Base-by-base conservation (phyloP, 2,329 filamentous ascomycete species). In the Colletotrichum lupini region DNA sequence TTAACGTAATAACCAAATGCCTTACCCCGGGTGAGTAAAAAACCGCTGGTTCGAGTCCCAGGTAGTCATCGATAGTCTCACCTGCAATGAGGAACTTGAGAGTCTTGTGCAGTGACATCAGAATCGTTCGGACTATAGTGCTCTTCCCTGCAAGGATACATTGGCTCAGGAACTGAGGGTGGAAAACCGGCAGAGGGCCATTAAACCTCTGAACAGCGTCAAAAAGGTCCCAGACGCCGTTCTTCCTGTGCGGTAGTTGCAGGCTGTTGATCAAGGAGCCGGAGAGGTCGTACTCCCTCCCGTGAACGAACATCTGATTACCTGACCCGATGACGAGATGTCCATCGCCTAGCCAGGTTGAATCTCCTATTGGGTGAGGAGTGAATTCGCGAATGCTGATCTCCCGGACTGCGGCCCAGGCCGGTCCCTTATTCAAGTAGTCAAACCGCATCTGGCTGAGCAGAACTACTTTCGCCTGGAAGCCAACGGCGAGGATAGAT, bases 401-500 rank as follows among this genome's bases (percentile, higher is more conserved):
- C 79, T 97, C 93, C 58, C 94, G 89, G 72, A 98, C 93, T 28
- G 93, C 88, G 1, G 94, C 93, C 95, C 95, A 98, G 0, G 95
- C 94, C n/a, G 95, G 94, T 1, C 93, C 93, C 74, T 94, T 92
- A 78, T 95, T 95, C 22, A 98, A 87, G 80, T 98, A 98, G 81
- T 98, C 95, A 79, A 97, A 98, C 14, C 95, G 93, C 84, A 97
- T 92, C 79, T 98, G 95, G 6, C 93, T 92, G 30, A 98, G 88
- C 2, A 98, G 87, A 35, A 97, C 83, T 5, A 98, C 92, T 69
- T 93, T 91, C 76, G 95, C 94, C n/a, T 93, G 92, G 79, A 98
- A 98, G 0, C 95, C 95, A n/a, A 98, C 94, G 1, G 95, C 94
- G 24, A 98, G 86, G 68, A 98, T 95, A 1, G 94, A 96, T 79